phyloP scores from a whole-genome alignment of 495 filamentous ascomycete species.

The Trichoderma asperelloides region DNA sequence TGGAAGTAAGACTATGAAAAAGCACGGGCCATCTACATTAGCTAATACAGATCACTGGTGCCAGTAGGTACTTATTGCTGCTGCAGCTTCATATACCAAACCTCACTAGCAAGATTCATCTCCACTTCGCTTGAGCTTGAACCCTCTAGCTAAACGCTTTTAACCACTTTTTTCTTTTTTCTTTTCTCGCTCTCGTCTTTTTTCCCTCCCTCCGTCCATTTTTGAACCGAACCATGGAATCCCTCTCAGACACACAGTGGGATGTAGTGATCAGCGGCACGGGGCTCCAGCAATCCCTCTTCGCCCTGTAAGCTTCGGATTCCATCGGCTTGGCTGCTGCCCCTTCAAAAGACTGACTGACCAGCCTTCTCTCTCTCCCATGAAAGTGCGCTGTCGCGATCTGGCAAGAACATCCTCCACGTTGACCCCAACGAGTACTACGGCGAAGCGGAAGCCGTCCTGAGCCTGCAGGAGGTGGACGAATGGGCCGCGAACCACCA shows the following conservation, averaged over 20 bases:
- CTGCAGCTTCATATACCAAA: too few species aligned
- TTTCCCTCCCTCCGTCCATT: slow-evolving; percentile 14
- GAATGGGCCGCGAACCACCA: slow-evolving; percentile 49
- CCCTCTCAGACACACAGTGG: slow-evolving; percentile 72
- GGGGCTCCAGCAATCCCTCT: slow-evolving; percentile 78
- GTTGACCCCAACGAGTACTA: slow-evolving; percentile 83
- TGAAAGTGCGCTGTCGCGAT: slow-evolving; percentile 82
- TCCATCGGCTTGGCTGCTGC: background rate
- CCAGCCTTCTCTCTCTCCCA: slow-evolving; percentile 13
- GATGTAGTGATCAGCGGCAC: slow-evolving; percentile 89
- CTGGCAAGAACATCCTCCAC: slow-evolving; percentile 84
- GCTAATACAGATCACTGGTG: slow-evolving; percentile 20
- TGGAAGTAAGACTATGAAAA: background rate
- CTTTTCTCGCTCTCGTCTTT: slow-evolving; percentile 14
- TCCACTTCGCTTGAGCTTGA: slow-evolving; percentile 20
- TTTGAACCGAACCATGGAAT: slow-evolving; percentile 52
- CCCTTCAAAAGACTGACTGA: background rate
- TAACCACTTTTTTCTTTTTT: slow-evolving; percentile 20
- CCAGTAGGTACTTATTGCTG: slow-evolving; percentile 15
- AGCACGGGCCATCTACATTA: slow-evolving; percentile 6
- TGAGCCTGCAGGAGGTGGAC: slow-evolving; percentile 75
- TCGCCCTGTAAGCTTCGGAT: slow-evolving; percentile 69
- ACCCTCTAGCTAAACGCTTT: slow-evolving; percentile 23
- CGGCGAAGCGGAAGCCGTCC: slow-evolving; percentile 75
- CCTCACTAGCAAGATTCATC: background rate